A percentile compares a stretch with the other conserved stretches of the same genome.
Evolutionary conservation across 2,329 filamentous ascomycete species (phyloP).

Genomic region (Beauveria australis): DNA sequence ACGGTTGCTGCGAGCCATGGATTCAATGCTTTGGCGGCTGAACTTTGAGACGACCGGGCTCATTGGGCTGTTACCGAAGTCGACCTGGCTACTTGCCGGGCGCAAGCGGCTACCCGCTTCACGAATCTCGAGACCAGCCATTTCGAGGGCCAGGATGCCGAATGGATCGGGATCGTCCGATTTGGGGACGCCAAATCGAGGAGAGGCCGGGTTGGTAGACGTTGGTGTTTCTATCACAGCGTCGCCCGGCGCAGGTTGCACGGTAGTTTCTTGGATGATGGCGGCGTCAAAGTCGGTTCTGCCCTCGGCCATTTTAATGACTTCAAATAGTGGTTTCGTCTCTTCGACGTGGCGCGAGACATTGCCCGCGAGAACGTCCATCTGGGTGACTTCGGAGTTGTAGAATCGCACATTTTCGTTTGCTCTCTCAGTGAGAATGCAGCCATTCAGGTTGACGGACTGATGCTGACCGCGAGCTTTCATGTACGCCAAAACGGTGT

Average conservation of each 20-base stretch:
- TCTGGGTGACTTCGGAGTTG: conserved; percentile 38
- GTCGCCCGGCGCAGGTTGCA: conserved; percentile 69
- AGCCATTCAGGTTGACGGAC: conserved; percentile 46
- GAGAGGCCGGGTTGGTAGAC: conserved; percentile 26
- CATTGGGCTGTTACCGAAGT: conserved; percentile 67
- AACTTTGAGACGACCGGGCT: conserved; percentile 60
- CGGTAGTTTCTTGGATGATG: conserved; percentile 55
- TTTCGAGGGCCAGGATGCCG: conserved; percentile 82
- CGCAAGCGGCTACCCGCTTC: conserved; percentile 69
- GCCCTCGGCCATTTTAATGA: conserved; percentile 81
- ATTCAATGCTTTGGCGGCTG: conserved; percentile 62
- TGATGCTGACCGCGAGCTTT: conserved; percentile 50
- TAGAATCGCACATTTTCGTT: conserved; percentile 57
- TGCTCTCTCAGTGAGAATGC: conserved; percentile 45
- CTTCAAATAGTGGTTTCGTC: conserved; percentile 60
- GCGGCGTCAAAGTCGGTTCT: conserved; percentile 64
- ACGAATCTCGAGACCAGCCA: conserved; percentile 79
- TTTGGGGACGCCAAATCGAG: conserved; percentile 69
- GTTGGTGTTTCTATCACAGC: conserved; percentile 44
- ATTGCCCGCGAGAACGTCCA: conserved; percentile 50
- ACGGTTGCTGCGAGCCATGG: conserved; percentile 52
- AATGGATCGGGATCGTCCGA: conserved; percentile 83
- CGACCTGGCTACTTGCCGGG: conserved; percentile 72
- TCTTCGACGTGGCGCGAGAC: conserved; percentile 47
- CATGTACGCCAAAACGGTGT: conserved; percentile 50